These are phyloP conservation scores for Pseudogymnoascus sp. DNA, from an alignment of 2,329 filamentous ascomycete species.

Conservation along the genomic window DNA sequence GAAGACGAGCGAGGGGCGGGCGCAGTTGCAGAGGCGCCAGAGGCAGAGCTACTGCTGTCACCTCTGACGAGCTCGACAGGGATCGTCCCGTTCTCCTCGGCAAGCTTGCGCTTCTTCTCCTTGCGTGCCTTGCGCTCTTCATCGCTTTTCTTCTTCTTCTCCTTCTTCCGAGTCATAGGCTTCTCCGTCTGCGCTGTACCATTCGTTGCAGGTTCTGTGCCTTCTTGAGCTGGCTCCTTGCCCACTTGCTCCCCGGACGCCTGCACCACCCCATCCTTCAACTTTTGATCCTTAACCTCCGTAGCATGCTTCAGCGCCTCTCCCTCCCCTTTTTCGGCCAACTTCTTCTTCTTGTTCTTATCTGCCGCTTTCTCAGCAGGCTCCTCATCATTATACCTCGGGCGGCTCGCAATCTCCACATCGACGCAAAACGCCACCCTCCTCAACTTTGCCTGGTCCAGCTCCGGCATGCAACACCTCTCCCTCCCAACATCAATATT, in stretches of 20 bases:
- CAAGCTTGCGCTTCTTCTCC: constrained; percentile 75
- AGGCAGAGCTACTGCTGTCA: constrained; percentile 47
- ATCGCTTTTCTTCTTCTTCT: constrained; percentile 93
- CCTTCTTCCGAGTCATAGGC: constrained; percentile 64
- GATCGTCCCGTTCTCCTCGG: constrained; percentile 78
- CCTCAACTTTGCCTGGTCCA: constrained; percentile 72
- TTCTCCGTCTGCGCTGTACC: constrained; percentile 17
- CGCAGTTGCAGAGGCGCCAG: constrained; percentile 23
- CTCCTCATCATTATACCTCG: constrained; percentile 56
- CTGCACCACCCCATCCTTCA: constrained; percentile 37
- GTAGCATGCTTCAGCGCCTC: constrained; percentile 63
- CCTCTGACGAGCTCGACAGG: constrained; percentile 76
- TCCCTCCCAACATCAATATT: constrained; percentile 78
- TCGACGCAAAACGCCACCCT: constrained; percentile 94
- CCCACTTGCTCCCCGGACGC: constrained; percentile 33
- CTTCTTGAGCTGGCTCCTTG: constrained; percentile 33
- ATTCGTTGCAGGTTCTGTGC: constrained; percentile 25
- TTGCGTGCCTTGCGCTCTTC: constrained; percentile 88
- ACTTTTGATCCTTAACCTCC: constrained; percentile 50
- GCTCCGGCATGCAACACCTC: constrained; percentile 68
- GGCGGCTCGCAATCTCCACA: constrained; percentile 87
- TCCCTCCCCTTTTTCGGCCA: constrained; percentile 64
- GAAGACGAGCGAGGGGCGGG: constrained; percentile 46
- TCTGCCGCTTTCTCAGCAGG: constrained; percentile 39
- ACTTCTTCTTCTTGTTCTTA: constrained; percentile 54